Conservation (phyloP, 257 asterid species). For the Echites panduratus region DNA sequence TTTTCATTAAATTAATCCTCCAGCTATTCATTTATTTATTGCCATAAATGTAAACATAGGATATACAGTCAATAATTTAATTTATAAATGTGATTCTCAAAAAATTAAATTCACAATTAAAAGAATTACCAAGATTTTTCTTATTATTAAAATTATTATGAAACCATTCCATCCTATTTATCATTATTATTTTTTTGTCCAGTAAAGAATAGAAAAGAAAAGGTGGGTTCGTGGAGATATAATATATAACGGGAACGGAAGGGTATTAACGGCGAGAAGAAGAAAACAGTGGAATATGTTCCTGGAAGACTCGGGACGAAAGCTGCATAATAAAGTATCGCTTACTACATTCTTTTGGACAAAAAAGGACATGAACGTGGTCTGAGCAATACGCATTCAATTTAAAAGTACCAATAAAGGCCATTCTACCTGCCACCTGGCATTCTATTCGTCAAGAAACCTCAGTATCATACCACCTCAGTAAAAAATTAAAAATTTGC, state of each 20-base stretch:
- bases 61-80: no score
- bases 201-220: no score
- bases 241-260: background rate
- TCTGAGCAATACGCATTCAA: conserved; percentile 34
- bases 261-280: conserved; percentile 17
- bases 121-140: no score
- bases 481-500: background rate
- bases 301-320: no score
- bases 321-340: no score
- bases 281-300: conserved; percentile 11
- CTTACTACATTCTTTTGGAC: conserved; percentile 12
- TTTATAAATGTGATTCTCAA: no score
- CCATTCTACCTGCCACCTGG: conserved; percentile 23
- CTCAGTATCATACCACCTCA: background rate
- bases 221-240: background rate
- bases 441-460: conserved; percentile 15
- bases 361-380: conserved; percentile 35
- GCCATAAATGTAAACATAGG: background rate
- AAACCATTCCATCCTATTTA: background rate
- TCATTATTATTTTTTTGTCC: background rate
- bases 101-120: no score
- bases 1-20: background rate
- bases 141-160: no score
- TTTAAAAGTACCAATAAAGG: conserved; percentile 26
- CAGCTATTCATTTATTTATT: background rate